These are phyloP conservation scores for Diversispora eburnea DNA, from an alignment of 192 early-diverging fungal species.

Conservation along the genomic window DNA sequence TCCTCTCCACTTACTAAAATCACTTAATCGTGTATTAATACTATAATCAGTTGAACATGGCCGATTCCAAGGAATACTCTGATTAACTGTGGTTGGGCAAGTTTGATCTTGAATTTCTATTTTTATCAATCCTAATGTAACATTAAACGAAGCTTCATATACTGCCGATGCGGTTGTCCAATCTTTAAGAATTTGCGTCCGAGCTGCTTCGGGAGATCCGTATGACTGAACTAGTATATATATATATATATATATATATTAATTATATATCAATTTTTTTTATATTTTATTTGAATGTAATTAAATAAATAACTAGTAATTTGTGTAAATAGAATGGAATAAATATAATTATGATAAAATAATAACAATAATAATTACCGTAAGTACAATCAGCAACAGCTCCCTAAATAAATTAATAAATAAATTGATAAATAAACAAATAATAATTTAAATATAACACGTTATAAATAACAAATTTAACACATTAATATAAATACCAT, in stretches of 20 bases:
- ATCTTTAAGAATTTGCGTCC: conserved; percentile 73
- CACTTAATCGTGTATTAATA: conserved; percentile 73
- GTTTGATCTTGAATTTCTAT: conserved; percentile 64
- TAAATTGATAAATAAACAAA: conserved; percentile 1
- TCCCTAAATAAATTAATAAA: conserved; percentile 42
- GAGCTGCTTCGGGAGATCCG: conserved; percentile 50
- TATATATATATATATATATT: neutral
- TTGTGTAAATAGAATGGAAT: neutral
- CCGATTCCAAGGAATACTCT: conserved; percentile 65
- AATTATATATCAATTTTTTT: neutral
- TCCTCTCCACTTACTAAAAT: conserved; percentile 89
- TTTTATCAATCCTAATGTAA: conserved; percentile 77
- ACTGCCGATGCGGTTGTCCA: conserved; percentile 79
- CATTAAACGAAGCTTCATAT: conserved; percentile 83
- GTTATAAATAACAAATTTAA: neutral
- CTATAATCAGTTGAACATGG: conserved; percentile 65
- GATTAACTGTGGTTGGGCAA: conserved; percentile 49
- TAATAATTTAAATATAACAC: neutral
- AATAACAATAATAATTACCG: too few relatives aligned
- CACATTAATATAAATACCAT: conserved; percentile 28
- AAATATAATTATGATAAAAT: too few relatives aligned
- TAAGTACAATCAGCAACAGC: conserved; percentile 76
- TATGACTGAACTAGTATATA: conserved; percentile 38
- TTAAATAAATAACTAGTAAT: neutral
- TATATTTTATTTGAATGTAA: neutral